Base-by-base conservation (phyloP, 805 yeast species). In the Candida namnaoensis region DNA sequence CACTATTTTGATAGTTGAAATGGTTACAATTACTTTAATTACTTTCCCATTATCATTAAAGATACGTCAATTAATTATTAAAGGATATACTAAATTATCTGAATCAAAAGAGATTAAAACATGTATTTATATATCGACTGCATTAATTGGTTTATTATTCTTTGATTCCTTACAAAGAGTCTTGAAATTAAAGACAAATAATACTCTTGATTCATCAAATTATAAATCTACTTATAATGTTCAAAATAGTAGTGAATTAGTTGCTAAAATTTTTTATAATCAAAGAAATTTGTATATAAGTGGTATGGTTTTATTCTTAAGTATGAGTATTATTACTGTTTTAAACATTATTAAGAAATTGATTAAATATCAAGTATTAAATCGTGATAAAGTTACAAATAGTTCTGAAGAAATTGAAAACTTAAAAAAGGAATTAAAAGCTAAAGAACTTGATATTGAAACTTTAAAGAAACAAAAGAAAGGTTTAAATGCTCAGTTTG, bases 261-360 rank as follows among this genome's bases (percentile, higher is more conserved):
- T 76, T 47, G 84, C 82, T 5, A 64, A 75, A 38, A 74, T 78
- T 45, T 78, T 80, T 43, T 79, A 77, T 50, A 69, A 79, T 34
- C 85, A 79, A 56, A 66, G 86, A 54, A 79, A 79, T 48, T 64
- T 76, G 35, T 79, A 79, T 54, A 67, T 79, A 41, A 70, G 78
- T 13, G 86, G 85, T 8, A 81, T 80, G 8, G 79, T 78, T 5
- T 57, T 79, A 44, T 79, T 74, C 57, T 68, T 76, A 51, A 66
- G 62, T 43, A 47, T 78, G 38, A 75, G 80, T 9, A 77, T 78
- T 43, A 69, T 67, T 33, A 76, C 81, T 0, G 75, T 77, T 38
- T 62, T 72, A 47, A 68, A 71, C 34, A 68, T 79, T 41, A 66
- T 78, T 38, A 66, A 64, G 45, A 74, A 76, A 56, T 61, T 79